These are phyloP conservation scores for Sarcodon aspratus DNA, from an alignment of 768 basidiomycete species.

Conservation along the genomic window DNA sequence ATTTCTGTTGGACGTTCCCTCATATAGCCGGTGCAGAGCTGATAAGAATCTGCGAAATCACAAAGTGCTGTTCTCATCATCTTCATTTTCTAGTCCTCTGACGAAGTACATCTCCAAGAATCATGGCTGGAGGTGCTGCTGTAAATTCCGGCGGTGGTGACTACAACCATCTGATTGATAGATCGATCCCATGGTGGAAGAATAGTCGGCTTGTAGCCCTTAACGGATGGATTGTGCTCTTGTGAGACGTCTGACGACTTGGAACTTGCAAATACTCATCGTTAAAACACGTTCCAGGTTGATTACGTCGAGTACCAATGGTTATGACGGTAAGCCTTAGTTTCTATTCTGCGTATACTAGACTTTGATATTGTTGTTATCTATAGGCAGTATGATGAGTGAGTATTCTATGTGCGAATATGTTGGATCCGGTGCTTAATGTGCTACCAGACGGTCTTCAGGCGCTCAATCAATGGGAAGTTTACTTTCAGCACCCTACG, in stretches of 20 bases:
- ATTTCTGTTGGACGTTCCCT: too few species aligned
- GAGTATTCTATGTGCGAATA: background rate
- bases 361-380: background rate
- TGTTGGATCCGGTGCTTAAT: background rate
- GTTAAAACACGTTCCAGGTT: conserved; percentile 10
- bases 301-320: conserved; percentile 25
- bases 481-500: conserved; percentile 18
- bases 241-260: conserved; percentile 8
- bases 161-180: conserved; percentile 11
- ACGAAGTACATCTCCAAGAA: too few species aligned
- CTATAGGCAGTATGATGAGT: conserved; percentile 27
- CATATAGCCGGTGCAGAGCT: too few species aligned
- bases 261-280: background rate
- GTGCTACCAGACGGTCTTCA: conserved; percentile 21
- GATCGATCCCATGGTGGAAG: conserved; percentile 12
- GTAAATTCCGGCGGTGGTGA: conserved; percentile 7
- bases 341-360: background rate
- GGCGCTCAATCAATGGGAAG: conserved; percentile 25
- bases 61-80: too few species aligned
- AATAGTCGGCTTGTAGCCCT: conserved; percentile 13
- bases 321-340: conserved; percentile 19
- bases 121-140: conserved; percentile 15
- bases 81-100: too few species aligned
- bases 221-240: conserved; percentile 17
- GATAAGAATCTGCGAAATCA: too few species aligned